These are phyloP conservation scores for Cryptosporidium tyzzeri DNA, from an alignment of 169 alveolate species.

Conservation along the genomic window DNA sequence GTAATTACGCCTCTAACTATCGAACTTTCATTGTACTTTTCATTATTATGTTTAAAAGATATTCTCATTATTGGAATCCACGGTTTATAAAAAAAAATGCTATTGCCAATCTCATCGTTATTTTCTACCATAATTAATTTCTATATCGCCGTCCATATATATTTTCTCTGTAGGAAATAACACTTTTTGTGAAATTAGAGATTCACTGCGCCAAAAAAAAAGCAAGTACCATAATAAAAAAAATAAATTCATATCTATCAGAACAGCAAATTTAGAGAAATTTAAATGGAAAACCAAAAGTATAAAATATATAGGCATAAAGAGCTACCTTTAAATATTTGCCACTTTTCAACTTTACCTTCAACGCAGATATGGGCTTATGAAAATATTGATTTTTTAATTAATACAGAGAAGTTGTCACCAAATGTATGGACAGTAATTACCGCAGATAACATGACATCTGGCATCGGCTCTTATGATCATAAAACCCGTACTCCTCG, in stretches of 20 bases:
- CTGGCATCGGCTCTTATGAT: conserved; percentile 63
- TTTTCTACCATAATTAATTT: neutral
- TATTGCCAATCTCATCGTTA: neutral
- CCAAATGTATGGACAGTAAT: conserved; percentile 44
- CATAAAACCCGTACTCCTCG: conserved; percentile 2
- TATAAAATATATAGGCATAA: conserved; percentile 26
- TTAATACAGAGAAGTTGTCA: conserved; percentile 14
- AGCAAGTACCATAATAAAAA: neutral
- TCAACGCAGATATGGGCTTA: conserved; percentile 73
- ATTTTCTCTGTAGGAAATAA: neutral
- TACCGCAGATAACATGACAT: conserved; percentile 57
- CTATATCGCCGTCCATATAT: neutral
- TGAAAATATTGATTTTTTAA: conserved; percentile 32
- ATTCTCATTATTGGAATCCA: conserved; percentile 53
- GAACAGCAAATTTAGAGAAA: neutral
- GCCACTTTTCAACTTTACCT: conserved; percentile 20
- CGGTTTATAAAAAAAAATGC: neutral
- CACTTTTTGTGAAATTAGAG: neutral
- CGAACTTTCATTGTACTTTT: conserved; percentile 6
- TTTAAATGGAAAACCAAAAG: neutral
- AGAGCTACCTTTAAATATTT: conserved; percentile 27
- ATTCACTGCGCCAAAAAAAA: conserved; percentile 16
- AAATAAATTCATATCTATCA: neutral
- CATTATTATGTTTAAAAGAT: neutral
- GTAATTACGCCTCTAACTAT: conserved; percentile 47